Evolutionary conservation across 1,139 yeast species (phyloP).

Genomic region (Geotrichum phurueaensis): DNA sequence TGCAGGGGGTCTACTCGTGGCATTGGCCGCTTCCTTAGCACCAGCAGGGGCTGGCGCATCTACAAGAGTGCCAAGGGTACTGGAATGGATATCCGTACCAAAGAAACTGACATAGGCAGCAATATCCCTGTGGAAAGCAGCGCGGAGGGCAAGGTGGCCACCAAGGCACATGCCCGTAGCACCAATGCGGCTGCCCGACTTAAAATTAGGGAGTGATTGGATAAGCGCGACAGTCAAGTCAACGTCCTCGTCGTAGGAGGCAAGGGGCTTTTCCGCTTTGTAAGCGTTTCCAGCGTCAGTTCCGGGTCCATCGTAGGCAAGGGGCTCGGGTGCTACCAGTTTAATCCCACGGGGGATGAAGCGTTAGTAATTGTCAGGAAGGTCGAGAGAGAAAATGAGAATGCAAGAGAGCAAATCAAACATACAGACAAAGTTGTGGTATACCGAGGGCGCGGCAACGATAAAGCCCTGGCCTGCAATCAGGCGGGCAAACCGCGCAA

Average conservation of each 20-base stretch:
- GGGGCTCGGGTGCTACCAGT: conserved; percentile 46
- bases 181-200: conserved; percentile 57
- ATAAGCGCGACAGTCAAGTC: conserved; percentile 54
- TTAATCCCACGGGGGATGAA: too few species aligned
- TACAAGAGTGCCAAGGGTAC: conserved; percentile 55
- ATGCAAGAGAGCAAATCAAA: not conserved
- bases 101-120: conserved; percentile 69
- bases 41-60: conserved; percentile 34
- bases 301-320: conserved; percentile 66
- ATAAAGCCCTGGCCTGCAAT: conserved; percentile 78
- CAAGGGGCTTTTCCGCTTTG: conserved; percentile 61
- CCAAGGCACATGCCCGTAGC: conserved; percentile 88
- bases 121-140: conserved; percentile 60
- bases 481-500: conserved; percentile 66
- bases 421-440: conserved; percentile 59
- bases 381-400: not conserved
- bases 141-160: conserved; percentile 74
- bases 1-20: conserved; percentile 24
- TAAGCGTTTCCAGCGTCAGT: conserved; percentile 69
- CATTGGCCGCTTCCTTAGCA: not conserved
- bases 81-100: conserved; percentile 73
- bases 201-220: conserved; percentile 50
- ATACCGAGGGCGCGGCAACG: conserved; percentile 71
- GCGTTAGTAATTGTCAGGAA: too few species aligned
- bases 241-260: conserved; percentile 73